A percentile compares a stretch with the other conserved stretches of the same genome.
These are phyloP conservation scores for Salvia hispanica DNA, from an alignment of 257 asterid species.

Conservation along the genomic window DNA sequence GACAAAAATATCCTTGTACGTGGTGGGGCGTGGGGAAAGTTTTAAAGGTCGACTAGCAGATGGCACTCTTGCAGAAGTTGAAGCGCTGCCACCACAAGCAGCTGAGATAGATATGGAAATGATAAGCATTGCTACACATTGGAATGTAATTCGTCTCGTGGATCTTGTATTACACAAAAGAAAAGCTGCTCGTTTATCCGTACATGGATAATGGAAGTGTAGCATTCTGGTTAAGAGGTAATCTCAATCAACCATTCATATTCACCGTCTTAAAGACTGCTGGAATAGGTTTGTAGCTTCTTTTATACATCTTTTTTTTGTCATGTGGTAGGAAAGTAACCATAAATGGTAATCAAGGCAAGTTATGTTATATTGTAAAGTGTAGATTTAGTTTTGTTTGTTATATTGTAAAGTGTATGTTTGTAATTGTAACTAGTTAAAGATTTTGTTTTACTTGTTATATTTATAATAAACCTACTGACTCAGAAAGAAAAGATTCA, in stretches of 20 bases:
- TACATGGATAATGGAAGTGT: constrained; percentile 25
- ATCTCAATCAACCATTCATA: neutral
- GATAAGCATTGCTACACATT: neutral
- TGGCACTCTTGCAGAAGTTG: constrained; percentile 4
- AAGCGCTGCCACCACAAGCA: neutral
- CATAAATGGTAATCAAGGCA: neutral
- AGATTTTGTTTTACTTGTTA: neutral
- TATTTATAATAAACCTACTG: neutral
- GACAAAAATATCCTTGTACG: neutral
- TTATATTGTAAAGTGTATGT: neutral
- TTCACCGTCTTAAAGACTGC: too few species aligned
- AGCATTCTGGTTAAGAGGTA: constrained; percentile 26
- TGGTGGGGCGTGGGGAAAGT: neutral
- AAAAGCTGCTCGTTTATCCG: constrained; percentile 20
- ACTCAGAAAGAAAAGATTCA: too few species aligned
- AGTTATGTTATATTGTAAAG: too few species aligned
- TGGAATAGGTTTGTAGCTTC: too few species aligned
- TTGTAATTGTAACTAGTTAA: too few species aligned
- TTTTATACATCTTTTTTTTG: too few species aligned
- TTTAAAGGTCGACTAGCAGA: constrained; percentile 11
- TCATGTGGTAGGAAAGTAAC: too few species aligned
- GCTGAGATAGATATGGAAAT: neutral
- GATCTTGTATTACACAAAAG: constrained; percentile 18
- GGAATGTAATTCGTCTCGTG: constrained; percentile 10
- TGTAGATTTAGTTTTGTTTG: neutral